Conservation (phyloP, 2,329 filamentous ascomycete species). For the Cercospora citrullina region DNA sequence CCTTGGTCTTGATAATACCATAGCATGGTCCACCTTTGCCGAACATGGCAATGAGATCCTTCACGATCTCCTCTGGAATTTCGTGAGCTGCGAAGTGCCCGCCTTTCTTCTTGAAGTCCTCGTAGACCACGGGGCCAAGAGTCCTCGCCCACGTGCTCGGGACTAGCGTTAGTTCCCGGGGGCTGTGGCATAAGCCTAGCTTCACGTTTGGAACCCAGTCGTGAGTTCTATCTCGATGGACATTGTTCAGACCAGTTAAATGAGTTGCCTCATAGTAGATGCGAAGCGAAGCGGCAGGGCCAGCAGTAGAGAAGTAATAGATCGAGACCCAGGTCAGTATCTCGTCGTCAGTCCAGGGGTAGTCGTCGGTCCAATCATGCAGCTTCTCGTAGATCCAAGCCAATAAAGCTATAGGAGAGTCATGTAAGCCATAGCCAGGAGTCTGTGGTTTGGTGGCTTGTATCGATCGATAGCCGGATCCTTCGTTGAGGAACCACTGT, state of each 20-base stretch:
- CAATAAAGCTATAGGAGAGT: conserved; percentile 68
- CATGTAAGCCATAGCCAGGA: conserved; percentile 66
- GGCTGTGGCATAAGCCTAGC: conserved; percentile 58
- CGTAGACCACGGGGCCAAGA: conserved; percentile 60
- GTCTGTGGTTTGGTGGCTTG: conserved; percentile 73
- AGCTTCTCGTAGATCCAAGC: conserved; percentile 83
- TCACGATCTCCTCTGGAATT: conserved; percentile 26
- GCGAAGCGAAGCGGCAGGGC: conserved; percentile 64
- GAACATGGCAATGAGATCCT: conserved; percentile 27
- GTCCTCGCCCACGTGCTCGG: conserved; percentile 60
- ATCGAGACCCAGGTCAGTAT: conserved; percentile 72
- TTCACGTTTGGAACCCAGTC: conserved; percentile 51
- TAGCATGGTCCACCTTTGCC: conserved; percentile 26
- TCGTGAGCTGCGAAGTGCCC: conserved; percentile 62
- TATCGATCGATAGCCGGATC: conserved; percentile 59
- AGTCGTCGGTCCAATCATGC: conserved; percentile 71
- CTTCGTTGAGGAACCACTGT: conserved; percentile 59
- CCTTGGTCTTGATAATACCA: conserved; percentile 18
- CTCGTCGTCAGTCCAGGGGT: conserved; percentile 74
- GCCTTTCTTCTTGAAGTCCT: conserved; percentile 50
- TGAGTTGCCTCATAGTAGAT: conserved; percentile 72
- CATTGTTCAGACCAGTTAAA: conserved; percentile 11
- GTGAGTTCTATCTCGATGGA: conserved; percentile 40
- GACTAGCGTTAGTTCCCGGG: conserved; percentile 57
- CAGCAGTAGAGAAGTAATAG: conserved; percentile 70